These are phyloP conservation scores for Puccinia polysora DNA, from an alignment of 1,284 basidiomycete genomes.

Conservation along the genomic window DNA sequence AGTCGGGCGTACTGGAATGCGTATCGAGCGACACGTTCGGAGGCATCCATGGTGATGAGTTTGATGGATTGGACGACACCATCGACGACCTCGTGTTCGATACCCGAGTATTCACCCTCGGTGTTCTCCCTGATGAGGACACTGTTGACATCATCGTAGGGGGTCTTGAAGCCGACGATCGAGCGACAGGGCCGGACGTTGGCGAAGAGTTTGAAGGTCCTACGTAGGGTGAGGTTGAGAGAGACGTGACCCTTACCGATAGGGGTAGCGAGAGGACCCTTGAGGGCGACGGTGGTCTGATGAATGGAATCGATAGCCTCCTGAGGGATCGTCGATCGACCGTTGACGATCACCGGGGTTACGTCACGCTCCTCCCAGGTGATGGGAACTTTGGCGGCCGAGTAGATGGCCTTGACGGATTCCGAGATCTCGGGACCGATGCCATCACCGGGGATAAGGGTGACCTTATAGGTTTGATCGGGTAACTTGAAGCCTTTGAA, in stretches of 20 bases:
- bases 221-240: constrained; percentile 89
- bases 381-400: constrained; percentile 88
- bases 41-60: constrained; percentile 98
- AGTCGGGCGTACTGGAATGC: constrained; percentile 95
- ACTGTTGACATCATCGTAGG: constrained; percentile 96
- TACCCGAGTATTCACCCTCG: constrained; percentile 98
- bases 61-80: constrained; percentile 99
- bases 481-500: constrained; percentile 30
- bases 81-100: constrained; percentile 95
- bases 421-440: constrained; percentile 98
- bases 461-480: constrained; percentile 74
- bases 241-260: constrained; percentile 99
- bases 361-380: constrained; percentile 99
- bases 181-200: constrained; percentile 96
- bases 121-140: constrained; percentile 99
- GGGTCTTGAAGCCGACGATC: constrained; percentile 94
- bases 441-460: constrained; percentile 85
- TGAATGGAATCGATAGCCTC: constrained; percentile 83
- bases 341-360: constrained; percentile 84
- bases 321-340: constrained; percentile 96
- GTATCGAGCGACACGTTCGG: constrained; percentile 95
- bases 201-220: constrained; percentile 97
- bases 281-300: constrained; percentile 95
- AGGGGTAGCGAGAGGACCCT: constrained; percentile 63
- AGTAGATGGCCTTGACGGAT: constrained; percentile 90